Conservation (phyloP, 768 basidiomycete species). For the Tulasnella sp. region DNA sequence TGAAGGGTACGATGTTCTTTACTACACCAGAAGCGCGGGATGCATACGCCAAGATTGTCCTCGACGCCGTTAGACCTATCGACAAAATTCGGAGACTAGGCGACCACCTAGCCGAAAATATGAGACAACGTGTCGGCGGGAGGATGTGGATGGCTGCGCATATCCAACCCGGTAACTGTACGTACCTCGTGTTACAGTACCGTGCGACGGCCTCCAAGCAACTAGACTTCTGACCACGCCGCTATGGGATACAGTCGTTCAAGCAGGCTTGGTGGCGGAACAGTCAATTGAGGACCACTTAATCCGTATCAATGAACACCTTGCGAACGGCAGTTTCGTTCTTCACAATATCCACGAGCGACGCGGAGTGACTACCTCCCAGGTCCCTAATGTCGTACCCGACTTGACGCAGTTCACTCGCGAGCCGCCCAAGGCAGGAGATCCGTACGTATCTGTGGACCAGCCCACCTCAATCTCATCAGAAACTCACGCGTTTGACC, state of each 20-base stretch:
- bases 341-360: neutral
- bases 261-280: constrained; percentile 29
- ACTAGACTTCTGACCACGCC: neutral
- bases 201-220: neutral
- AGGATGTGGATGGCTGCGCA: constrained; percentile 18
- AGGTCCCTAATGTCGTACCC: constrained; percentile 12
- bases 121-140: constrained; percentile 20
- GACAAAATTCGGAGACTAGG: constrained; percentile 25
- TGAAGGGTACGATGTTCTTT: constrained; percentile 24
- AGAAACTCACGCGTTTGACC: neutral
- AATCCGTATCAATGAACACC: constrained; percentile 24
- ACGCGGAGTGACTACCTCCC: neutral
- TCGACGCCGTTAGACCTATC: constrained; percentile 24
- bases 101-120: constrained; percentile 24
- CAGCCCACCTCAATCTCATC: neutral
- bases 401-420: constrained; percentile 4
- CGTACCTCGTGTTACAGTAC: neutral
- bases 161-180: constrained; percentile 18
- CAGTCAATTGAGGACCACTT: constrained; percentile 28
- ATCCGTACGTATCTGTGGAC: constrained; percentile 12
- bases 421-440: constrained; percentile 12
- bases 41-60: constrained; percentile 25
- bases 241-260: constrained; percentile 20
- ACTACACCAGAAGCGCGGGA: constrained; percentile 25
- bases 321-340: constrained; percentile 21